Evolutionary conservation across 768 basidiomycete species (phyloP).

Genomic region (Pleurotus tuber-regium): DNA sequence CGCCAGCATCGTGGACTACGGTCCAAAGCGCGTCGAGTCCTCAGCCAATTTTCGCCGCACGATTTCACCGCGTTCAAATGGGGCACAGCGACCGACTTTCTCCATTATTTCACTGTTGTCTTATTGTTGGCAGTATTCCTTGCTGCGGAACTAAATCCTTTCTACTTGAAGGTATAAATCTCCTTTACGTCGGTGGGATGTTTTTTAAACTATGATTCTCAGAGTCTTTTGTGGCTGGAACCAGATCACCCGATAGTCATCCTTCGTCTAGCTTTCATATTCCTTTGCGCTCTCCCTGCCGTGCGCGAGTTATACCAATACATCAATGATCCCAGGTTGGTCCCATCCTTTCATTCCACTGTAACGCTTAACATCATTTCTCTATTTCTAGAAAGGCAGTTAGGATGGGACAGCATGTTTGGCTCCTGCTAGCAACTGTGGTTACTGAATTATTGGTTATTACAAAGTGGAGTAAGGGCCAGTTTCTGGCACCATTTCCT

Average conservation of each 20-base stretch:
- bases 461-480: constrained; percentile 76
- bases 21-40: constrained; percentile 74
- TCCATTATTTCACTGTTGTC: constrained; percentile 74
- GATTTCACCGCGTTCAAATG: constrained; percentile 89
- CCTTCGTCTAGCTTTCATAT: constrained; percentile 67
- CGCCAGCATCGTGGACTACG: constrained; percentile 75
- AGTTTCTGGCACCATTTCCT: constrained; percentile 66
- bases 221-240: constrained; percentile 81
- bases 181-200: constrained; percentile 4
- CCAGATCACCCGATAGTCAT: constrained; percentile 87
- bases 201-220: constrained; percentile 11
- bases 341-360: constrained; percentile 10
- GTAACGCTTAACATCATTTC: background rate
- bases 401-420: constrained; percentile 88
- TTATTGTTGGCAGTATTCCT: constrained; percentile 75
- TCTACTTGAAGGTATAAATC: constrained; percentile 73
- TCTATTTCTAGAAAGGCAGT: constrained; percentile 62
- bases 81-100: constrained; percentile 74
- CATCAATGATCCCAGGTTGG: constrained; percentile 76
- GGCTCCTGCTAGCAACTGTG: constrained; percentile 85
- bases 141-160: constrained; percentile 83
- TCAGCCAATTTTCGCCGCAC: constrained; percentile 84
- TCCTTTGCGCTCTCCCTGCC: constrained; percentile 84
- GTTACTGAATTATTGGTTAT: constrained; percentile 79
- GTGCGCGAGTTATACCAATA: constrained; percentile 84